These are phyloP conservation scores for Ascochyta koolunga DNA, from an alignment of 2,329 filamentous ascomycete genomes.

Conservation along the genomic window DNA sequence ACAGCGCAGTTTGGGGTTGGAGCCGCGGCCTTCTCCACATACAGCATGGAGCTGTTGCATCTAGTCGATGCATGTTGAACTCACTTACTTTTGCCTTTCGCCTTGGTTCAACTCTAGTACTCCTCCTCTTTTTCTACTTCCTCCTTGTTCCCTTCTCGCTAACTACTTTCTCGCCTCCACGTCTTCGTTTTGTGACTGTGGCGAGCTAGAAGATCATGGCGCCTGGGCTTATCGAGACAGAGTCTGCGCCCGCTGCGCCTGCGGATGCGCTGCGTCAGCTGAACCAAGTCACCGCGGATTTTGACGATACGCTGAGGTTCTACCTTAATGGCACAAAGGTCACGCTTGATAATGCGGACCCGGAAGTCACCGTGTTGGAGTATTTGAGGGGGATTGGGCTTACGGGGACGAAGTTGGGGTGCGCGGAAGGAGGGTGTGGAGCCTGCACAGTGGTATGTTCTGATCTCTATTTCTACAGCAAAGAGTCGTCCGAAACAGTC, in stretches of 20 bases:
- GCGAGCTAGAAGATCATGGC: constrained; percentile 55
- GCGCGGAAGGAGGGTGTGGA: constrained; percentile 94
- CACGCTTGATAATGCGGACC: constrained; percentile 83
- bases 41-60: constrained; percentile 8
- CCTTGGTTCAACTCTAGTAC: not conserved
- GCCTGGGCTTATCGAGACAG: constrained; percentile 58
- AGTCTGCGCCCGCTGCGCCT: constrained; percentile 52
- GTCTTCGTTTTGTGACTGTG: not conserved
- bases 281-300: constrained; percentile 71
- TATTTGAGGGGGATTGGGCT: constrained; percentile 91
- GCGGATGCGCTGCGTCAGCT: constrained; percentile 56
- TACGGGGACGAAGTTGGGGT: constrained; percentile 95
- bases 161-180: not conserved
- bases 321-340: constrained; percentile 95
- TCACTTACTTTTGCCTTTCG: constrained; percentile 7
- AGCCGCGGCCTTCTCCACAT: constrained; percentile 15
- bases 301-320: constrained; percentile 88
- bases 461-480: constrained; percentile 3
- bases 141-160: too few relatives aligned
- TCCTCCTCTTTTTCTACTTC: not conserved
- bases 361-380: constrained; percentile 88
- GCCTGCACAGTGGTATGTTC: constrained; percentile 82
- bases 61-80: constrained; percentile 6
- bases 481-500: too few relatives aligned
- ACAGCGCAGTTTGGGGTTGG: constrained; percentile 3